Percentiles rank a stretch among this genome's conserved stretches.
These are phyloP conservation scores for Metroxylon sagu DNA, from an alignment of 176 grass and related monocot species.

Conservation along the genomic window DNA sequence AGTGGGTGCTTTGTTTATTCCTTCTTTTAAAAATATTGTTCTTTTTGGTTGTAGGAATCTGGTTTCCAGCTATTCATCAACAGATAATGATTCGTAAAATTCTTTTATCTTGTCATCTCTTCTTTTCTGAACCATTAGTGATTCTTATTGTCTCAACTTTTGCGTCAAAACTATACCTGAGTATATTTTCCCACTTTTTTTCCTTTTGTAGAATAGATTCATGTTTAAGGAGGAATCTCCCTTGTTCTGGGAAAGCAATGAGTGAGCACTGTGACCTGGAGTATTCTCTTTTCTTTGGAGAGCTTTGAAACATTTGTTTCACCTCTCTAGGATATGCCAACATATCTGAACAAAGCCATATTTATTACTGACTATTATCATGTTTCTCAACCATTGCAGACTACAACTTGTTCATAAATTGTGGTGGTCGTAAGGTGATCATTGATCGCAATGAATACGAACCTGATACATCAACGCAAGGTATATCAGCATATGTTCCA, in stretches of 20 bases:
- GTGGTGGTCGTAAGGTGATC: constrained; percentile 1
- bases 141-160: no score
- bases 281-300: neutral
- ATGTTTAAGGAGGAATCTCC: constrained; percentile 9
- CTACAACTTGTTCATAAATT: constrained; percentile 11
- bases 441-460: constrained; percentile 1
- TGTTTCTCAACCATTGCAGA: neutral
- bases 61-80: constrained; percentile 12
- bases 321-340: no score
- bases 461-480: neutral
- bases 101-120: neutral
- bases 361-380: no score
- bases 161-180: no score
- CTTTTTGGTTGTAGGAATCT: constrained; percentile 9
- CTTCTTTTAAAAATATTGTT: neutral
- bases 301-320: no score
- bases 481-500: neutral
- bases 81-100: neutral
- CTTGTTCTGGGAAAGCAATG: neutral
- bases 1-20: neutral
- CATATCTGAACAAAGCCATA: no score
- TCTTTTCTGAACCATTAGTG: no score
- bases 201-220: neutral
- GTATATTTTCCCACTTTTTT: neutral
- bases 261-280: constrained; percentile 1